Conservation (phyloP, 208 protist species). For the Acanthamoeba castellanii region DNA sequence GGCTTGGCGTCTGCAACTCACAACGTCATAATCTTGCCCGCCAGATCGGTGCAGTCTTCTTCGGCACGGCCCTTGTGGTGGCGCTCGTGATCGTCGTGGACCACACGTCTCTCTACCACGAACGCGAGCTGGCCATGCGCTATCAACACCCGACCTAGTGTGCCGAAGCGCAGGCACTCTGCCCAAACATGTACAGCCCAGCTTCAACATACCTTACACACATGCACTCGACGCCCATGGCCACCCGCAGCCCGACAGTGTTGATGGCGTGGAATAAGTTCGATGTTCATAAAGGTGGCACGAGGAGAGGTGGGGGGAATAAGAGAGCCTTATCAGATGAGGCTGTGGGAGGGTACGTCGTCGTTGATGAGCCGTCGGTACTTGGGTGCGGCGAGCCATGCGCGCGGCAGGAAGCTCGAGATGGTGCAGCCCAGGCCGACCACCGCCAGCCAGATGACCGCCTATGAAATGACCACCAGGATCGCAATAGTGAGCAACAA, state of each 20-base stretch:
- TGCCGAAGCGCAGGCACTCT: background rate
- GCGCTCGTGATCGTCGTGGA: background rate
- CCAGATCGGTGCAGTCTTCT: background rate
- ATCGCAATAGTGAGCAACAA: background rate
- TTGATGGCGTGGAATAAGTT: background rate
- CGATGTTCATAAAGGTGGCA: background rate
- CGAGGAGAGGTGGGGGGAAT: background rate
- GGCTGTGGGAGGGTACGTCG: constrained; percentile 14
- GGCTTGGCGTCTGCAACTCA: too few species aligned
- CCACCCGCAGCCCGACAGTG: too few species aligned
- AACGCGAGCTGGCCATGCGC: background rate
- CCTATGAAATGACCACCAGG: background rate
- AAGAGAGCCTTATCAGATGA: background rate
- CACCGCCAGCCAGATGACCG: background rate
- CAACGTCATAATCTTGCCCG: background rate
- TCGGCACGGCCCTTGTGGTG: background rate
- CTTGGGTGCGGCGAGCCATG: constrained; percentile 38
- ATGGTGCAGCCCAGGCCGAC: background rate
- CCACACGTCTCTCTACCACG: background rate
- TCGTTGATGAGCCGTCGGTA: constrained; percentile 2
- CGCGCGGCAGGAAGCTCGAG: constrained; percentile 18
- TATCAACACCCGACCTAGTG: constrained; percentile 23
- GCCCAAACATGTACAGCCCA: background rate
- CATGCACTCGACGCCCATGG: too few species aligned
- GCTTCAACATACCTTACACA: background rate